Percentiles rank a stretch among this genome's conserved stretches.
Conservation (phyloP, 176 grass and related monocot genomes). For the Stipa capillata region DNA sequence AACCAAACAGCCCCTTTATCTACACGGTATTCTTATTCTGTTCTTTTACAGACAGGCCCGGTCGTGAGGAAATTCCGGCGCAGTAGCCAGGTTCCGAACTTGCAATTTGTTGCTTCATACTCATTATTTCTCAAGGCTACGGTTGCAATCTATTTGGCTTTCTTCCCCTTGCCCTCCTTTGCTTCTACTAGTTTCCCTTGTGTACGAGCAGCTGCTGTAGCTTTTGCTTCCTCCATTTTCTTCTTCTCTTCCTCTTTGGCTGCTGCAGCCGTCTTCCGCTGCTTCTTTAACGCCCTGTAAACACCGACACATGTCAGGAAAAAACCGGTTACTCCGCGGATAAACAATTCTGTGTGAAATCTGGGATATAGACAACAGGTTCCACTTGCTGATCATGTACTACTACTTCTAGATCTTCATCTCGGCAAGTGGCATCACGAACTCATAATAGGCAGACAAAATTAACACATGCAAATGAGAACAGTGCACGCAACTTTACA, state of each 20-base stretch:
- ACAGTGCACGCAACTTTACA: neutral
- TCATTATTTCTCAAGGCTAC: conserved; percentile 6
- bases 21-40: neutral
- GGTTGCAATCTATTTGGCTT: conserved; percentile 15
- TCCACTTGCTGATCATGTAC: neutral
- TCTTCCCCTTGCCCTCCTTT: conserved; percentile 59
- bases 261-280: conserved; percentile 34
- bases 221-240: conserved; percentile 68
- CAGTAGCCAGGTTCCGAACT: neutral
- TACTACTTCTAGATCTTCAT: neutral
- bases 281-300: conserved; percentile 48
- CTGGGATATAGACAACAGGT: neutral
- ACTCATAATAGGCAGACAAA: neutral
- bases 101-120: conserved; percentile 28
- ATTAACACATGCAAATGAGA: neutral
- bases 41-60: neutral
- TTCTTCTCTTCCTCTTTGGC: conserved; percentile 58
- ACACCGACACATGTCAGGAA: neutral
- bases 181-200: conserved; percentile 65
- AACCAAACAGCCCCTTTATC: too few species aligned
- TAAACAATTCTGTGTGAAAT: neutral
- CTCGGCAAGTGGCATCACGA: neutral
- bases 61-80: too few species aligned
- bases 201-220: conserved; percentile 37
- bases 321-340: too few species aligned